These are phyloP conservation scores for Colletotrichum phormii DNA, from an alignment of 2,329 filamentous ascomycete species.

Conservation along the genomic window DNA sequence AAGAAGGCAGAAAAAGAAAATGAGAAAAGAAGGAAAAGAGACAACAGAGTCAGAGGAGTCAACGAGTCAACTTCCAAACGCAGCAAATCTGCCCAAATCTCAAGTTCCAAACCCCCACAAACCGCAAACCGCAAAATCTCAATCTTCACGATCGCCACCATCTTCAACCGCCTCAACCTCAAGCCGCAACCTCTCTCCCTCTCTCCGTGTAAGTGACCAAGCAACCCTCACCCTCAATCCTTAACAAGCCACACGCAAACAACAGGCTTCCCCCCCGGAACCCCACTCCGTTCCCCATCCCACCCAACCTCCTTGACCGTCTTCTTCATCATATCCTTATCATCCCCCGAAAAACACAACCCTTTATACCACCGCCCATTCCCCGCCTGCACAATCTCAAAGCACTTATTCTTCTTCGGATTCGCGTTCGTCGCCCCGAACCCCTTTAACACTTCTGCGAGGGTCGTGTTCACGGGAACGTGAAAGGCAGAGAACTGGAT, in stretches of 20 bases:
- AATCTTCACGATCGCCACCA: background rate
- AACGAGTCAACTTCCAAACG: background rate
- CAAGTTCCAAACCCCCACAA: background rate
- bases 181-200: background rate
- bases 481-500: slow-evolving; percentile 62
- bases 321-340: slow-evolving; percentile 60
- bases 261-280: slow-evolving; percentile 61
- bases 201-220: no score
- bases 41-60: background rate
- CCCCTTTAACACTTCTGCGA: slow-evolving; percentile 68
- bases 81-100: background rate
- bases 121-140: background rate
- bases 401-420: slow-evolving; percentile 66
- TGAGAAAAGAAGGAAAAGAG: background rate
- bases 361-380: slow-evolving; percentile 71
- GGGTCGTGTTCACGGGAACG: slow-evolving; percentile 63
- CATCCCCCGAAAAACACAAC: slow-evolving; percentile 60
- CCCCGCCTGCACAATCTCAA: slow-evolving; percentile 66
- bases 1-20: background rate
- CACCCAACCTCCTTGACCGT: slow-evolving; percentile 69
- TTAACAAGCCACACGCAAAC: slow-evolving; percentile 72
- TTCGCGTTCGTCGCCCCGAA: slow-evolving; percentile 66
- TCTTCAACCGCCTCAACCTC: background rate
- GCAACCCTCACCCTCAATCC: slow-evolving; percentile 47
- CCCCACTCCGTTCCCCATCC: slow-evolving; percentile 62